These are phyloP conservation scores for Melaleuca quinquenervia DNA, from an alignment of 345 rosid species.

Conservation along the genomic window DNA sequence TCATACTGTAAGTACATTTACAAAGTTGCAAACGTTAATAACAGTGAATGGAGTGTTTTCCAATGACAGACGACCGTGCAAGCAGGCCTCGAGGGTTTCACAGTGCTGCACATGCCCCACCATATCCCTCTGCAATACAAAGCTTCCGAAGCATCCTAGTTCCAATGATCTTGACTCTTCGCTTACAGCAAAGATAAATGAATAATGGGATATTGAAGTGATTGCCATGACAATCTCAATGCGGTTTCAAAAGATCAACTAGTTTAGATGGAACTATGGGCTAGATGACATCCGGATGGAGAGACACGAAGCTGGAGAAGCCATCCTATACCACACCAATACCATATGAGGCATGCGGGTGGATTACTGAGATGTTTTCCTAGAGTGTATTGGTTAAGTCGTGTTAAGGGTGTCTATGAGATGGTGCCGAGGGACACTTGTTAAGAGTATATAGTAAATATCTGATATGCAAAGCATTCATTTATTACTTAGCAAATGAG, in stretches of 20 bases:
- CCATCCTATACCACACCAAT: no score
- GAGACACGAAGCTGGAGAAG: no score
- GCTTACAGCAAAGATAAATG: neutral
- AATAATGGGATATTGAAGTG: neutral
- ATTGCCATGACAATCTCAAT: neutral
- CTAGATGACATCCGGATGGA: neutral
- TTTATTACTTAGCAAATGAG: neutral
- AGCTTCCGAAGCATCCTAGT: neutral
- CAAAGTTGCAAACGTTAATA: neutral
- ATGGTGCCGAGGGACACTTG: no score
- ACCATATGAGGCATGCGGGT: no score
- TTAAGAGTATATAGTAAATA: no score
- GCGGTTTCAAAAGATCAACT: neutral
- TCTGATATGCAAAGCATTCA: no score
- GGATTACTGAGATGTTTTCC: no score
- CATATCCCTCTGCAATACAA: neutral
- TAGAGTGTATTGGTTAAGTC: no score
- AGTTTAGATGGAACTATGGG: neutral
- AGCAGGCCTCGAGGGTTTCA: neutral
- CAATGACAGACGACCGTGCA: neutral
- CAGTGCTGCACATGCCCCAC: neutral
- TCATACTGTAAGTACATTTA: neutral
- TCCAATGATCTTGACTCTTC: neutral
- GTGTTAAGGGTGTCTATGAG: no score
- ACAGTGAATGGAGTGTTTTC: neutral